Base-by-base conservation (phyloP, 148 eudicot genomes). In the Beta vulgaris region DNA sequence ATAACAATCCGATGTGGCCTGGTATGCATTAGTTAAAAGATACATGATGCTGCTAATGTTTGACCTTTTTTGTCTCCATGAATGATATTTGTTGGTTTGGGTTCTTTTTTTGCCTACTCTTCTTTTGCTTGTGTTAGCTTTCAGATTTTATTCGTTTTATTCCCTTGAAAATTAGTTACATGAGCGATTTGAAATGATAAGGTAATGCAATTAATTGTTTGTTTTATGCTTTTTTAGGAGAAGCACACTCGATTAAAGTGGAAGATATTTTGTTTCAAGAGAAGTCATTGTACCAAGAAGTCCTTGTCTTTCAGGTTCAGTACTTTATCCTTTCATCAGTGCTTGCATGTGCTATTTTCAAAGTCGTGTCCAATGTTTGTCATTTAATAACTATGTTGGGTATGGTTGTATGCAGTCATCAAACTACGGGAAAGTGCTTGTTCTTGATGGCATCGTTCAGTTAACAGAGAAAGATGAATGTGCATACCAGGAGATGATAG, bases 1-100 rank as follows among this genome's bases (percentile, higher is more conserved):
- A 87, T 82, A 92, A 95, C 84, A 95, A 91, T 77, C 99, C 99
- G 67, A 95, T 95, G 99, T 95, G 99, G 99, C 99, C 99, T 71
- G 99, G 99, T 89, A 84, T 74, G 77, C 67, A 32, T 67, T 78
- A 35, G 15, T 82, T 49, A 16, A 71, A 21, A 21, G 36, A 2
- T 75, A 39, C 32, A 37, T 49, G 71, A 40, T 37, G 34, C 18
- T 61, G 75, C 32, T 59, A 28, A 3, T 53, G 44, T 42, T 73
- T 63, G 54, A 8, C 6, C 6, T 9, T 28, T 58, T 76, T 16
- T 53, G 19, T 3, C 32, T 76, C 28, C 23, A 42, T 57, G 29
- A 62, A 15, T 19, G 40, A 63, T 60, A 29, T 48, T 11, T 37
- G 16, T 23, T 60, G 68, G 46, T 32, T 43, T 44, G 48, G 25